phyloP scores from a whole-genome alignment of 2,329 filamentous ascomycete species.

The Byssoonygena ceratinophila region DNA sequence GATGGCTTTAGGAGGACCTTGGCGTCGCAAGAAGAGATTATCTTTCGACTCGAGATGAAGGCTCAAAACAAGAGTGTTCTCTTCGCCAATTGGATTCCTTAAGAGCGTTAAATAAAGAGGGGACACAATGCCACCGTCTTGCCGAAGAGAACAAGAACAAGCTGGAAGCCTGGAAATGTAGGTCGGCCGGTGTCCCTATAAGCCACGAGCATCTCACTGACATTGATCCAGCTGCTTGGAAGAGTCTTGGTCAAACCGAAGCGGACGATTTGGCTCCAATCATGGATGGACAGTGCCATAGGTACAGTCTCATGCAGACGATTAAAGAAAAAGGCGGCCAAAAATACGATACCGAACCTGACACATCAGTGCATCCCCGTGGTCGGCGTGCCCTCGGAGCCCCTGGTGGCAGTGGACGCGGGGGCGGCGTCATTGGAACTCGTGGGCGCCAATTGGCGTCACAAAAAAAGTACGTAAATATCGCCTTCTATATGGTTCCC shows the following conservation, averaged over 20 bases:
- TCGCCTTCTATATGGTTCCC: background rate
- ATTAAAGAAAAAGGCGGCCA: slow-evolving; percentile 19
- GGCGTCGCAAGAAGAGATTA: slow-evolving; percentile 29
- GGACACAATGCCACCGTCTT: slow-evolving; percentile 23
- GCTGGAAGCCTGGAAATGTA: slow-evolving; percentile 29
- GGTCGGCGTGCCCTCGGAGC: slow-evolving; percentile 1
- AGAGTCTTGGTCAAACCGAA: slow-evolving; percentile 25
- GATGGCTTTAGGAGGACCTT: slow-evolving; percentile 27
- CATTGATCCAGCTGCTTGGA: slow-evolving; percentile 23
- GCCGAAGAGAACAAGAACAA: slow-evolving; percentile 21
- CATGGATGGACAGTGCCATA: slow-evolving; percentile 32
- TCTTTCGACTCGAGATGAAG: slow-evolving; percentile 27
- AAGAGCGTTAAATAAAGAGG: slow-evolving; percentile 24
- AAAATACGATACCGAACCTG: slow-evolving; percentile 4
- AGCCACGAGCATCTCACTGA: background rate
- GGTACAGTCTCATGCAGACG: slow-evolving; percentile 22
- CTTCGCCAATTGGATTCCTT: slow-evolving; percentile 23
- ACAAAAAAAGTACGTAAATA: slow-evolving; percentile 7
- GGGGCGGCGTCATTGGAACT: slow-evolving; percentile 22
- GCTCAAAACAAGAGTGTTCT: slow-evolving; percentile 13
- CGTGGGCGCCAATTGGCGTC: slow-evolving; percentile 15
- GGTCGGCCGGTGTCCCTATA: slow-evolving; percentile 12
- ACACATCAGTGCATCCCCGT: background rate
- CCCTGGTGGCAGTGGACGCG: slow-evolving; percentile 17
- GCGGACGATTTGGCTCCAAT: slow-evolving; percentile 26